Conservation (phyloP, 1,284 basidiomycete species). For the Irpex lacteus region DNA sequence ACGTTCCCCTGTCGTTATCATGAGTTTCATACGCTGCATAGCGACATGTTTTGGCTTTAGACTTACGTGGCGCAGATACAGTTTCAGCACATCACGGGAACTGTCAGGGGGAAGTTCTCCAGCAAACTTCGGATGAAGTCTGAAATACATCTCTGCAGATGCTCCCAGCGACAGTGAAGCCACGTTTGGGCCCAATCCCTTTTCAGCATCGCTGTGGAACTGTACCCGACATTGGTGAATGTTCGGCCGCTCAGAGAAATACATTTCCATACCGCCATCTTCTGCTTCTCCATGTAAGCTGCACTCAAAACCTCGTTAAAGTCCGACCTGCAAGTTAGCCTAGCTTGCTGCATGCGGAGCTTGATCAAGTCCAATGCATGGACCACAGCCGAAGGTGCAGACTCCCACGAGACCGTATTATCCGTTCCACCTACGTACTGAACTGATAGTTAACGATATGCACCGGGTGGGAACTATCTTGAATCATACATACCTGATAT, state of each 20-base stretch:
- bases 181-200: conserved; percentile 65
- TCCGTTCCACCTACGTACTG: conserved; percentile 75
- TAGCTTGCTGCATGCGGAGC: conserved; percentile 38
- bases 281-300: conserved; percentile 79
- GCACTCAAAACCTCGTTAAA: conserved; percentile 81
- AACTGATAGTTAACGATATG: neutral
- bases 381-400: conserved; percentile 54
- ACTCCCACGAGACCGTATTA: conserved; percentile 62
- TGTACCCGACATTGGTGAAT: conserved; percentile 23
- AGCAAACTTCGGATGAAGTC: conserved; percentile 37
- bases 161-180: conserved; percentile 73
- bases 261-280: conserved; percentile 64
- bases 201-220: conserved; percentile 78
- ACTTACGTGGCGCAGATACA: conserved; percentile 67
- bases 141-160: conserved; percentile 74
- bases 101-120: conserved; percentile 30
- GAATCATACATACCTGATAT: conserved; percentile 49
- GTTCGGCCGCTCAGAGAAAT: neutral
- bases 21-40: neutral
- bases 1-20: conserved; percentile 58
- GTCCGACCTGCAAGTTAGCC: conserved; percentile 34
- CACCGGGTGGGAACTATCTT: too few species aligned
- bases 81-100: conserved; percentile 41
- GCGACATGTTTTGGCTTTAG: neutral
- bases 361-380: conserved; percentile 58